These are phyloP conservation scores for Escallonia rubra DNA, from an alignment of 129 eudicot genomes.

Conservation along the genomic window DNA sequence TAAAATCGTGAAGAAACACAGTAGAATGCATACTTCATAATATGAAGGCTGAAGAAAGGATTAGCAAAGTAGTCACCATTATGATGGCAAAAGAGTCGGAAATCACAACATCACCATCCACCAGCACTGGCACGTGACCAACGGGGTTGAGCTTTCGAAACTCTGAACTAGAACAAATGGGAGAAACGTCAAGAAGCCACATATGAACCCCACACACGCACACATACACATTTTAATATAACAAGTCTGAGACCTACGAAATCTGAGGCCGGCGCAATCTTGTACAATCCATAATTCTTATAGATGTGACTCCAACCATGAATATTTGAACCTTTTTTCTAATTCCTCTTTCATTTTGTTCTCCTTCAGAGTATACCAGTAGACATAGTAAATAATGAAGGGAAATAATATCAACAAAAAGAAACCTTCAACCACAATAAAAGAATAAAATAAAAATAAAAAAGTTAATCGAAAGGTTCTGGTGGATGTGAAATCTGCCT, in stretches of 20 bases:
- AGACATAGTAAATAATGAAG: too few species aligned
- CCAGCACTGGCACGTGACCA: slow-evolving; percentile 69
- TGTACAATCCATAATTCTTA: too few species aligned
- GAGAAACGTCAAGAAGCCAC: background rate
- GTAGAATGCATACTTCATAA: slow-evolving; percentile 2
- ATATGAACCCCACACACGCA: background rate
- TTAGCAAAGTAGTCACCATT: slow-evolving; percentile 39
- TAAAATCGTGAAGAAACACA: background rate
- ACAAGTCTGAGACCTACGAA: background rate
- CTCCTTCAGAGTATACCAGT: background rate
- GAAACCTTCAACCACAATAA: too few species aligned
- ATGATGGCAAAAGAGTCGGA: slow-evolving; percentile 81
- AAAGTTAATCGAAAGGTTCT: too few species aligned
- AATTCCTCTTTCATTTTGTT: background rate
- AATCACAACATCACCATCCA: slow-evolving; percentile 52
- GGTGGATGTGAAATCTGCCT: too few species aligned
- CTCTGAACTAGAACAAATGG: slow-evolving; percentile 29
- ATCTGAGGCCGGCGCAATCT: background rate
- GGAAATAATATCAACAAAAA: too few species aligned
- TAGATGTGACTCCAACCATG: background rate
- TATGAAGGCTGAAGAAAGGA: background rate
- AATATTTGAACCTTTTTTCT: background rate
- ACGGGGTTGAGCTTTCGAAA: slow-evolving; percentile 70
- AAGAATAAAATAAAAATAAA: too few species aligned
- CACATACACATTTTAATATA: background rate